Conservation (phyloP, 768 basidiomycete genomes). For the Tremella yokohamensis region DNA sequence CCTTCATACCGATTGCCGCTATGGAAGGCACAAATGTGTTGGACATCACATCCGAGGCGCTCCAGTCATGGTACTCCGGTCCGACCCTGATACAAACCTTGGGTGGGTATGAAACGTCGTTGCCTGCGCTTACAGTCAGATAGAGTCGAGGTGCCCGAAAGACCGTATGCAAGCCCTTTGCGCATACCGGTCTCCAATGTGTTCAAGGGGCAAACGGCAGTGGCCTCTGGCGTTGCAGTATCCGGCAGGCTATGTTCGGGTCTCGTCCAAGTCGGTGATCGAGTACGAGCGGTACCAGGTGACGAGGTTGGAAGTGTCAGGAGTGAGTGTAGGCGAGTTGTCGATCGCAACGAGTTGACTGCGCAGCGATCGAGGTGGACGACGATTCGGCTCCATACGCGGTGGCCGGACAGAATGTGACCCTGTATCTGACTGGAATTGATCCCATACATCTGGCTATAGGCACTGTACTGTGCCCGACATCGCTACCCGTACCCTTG, state of each 20-base stretch:
- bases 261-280: constrained; percentile 86
- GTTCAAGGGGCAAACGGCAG: constrained; percentile 79
- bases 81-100: constrained; percentile 78
- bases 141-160: constrained; percentile 69
- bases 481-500: constrained; percentile 67
- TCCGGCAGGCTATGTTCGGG: constrained; percentile 82
- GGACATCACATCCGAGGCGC: constrained; percentile 55
- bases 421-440: constrained; percentile 73
- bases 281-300: constrained; percentile 78
- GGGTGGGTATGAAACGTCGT: constrained; percentile 55
- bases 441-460: constrained; percentile 82
- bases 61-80: constrained; percentile 77
- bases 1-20: constrained; percentile 83
- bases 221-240: constrained; percentile 64
- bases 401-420: constrained; percentile 83
- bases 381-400: constrained; percentile 77
- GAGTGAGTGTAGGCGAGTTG: constrained; percentile 45
- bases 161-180: constrained; percentile 71
- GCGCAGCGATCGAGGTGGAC: constrained; percentile 77
- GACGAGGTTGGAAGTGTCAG: constrained; percentile 81
- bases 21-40: constrained; percentile 78
- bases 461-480: constrained; percentile 83
- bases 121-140: constrained; percentile 55
- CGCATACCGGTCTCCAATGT: constrained; percentile 92
- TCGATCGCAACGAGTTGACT: neutral